A percentile compares a stretch with the other conserved stretches of the same genome.
These are phyloP conservation scores for Lathyrus oleraceus DNA, from an alignment of 306 rosid genomes.

Conservation along the genomic window DNA sequence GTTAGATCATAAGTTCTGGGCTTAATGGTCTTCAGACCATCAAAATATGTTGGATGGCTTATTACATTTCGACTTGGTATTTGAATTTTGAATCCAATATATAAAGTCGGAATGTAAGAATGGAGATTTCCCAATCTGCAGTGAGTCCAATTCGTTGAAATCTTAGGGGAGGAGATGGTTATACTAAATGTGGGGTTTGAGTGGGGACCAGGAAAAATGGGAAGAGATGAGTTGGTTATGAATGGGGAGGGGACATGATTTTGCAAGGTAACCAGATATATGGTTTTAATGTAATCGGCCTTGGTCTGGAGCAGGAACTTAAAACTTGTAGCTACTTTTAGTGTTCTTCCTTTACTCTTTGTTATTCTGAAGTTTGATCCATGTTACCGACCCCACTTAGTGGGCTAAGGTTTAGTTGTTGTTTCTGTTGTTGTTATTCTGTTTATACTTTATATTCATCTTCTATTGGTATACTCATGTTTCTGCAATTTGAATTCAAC, in stretches of 20 bases:
- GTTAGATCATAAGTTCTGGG: constrained; percentile 8
- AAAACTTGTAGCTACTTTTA: not conserved
- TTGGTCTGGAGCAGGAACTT: not conserved
- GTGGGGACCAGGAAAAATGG: not conserved
- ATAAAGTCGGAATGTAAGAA: not conserved
- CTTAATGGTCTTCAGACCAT: constrained; percentile 23
- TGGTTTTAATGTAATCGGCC: not conserved
- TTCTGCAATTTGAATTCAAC: not conserved
- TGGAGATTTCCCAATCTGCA: not conserved
- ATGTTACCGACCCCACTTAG: no score
- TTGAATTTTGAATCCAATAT: not conserved
- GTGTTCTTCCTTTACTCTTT: not conserved
- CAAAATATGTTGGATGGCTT: not conserved
- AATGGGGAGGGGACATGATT: not conserved
- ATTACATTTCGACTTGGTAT: not conserved
- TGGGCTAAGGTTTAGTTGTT: no score
- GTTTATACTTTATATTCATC: not conserved
- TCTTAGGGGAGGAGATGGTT: not conserved
- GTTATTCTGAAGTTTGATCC: no score
- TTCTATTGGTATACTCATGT: not conserved
- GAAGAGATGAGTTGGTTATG: not conserved
- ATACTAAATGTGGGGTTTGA: not conserved
- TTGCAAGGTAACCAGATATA: not conserved
- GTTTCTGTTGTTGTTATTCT: not conserved
- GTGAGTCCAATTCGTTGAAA: not conserved